Base-by-base conservation (phyloP, 83 land plant species). In the Diphasiastrum complanatum region DNA sequence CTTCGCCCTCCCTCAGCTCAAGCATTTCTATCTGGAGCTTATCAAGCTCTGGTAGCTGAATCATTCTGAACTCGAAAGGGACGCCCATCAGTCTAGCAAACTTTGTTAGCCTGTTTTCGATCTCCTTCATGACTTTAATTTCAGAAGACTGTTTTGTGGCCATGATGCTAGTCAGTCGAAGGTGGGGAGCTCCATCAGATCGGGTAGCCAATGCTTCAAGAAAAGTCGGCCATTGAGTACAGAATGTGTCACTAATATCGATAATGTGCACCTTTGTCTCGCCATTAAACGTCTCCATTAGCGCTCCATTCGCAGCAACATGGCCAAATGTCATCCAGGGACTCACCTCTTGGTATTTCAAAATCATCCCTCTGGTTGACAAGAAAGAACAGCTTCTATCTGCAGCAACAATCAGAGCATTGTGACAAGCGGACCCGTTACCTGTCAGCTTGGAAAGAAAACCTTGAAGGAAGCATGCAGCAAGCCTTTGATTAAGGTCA, bases 141-240 rank as follows among this genome's bases (percentile, higher is more conserved):
- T 74, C 60, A 0, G 51, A 32, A 38, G 50, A 70, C 16, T 64
- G 66, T 27, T 48, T 41, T 20, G 51, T 60, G 11, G 73, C 50
- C 20, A 70, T 71, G 31, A 90, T 81, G 5, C 70, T 76, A 0
- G 88, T 83, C 20, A 90, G 79, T 24, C 72, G 62, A 1, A 90
- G 68, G 23, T 63, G 74, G 1, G 96, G 96, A 3, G 91, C 81
- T 16, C 87, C 96, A 20, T 85, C 91, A 29, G 63, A 62, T 1
- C 91, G 51, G 0, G 96, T 85, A 11, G 96, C 96, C 14, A 89
- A 67, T 0, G 91, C 77, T 60, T 89, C 96, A 19, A 89, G 51
- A 50, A 89, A 63, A 0, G 91, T 89, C n/a, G 96, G 96, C 96
- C 96, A 89, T 67, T 89, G 96, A 5, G 96, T 89, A 65, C 91